phyloP scores from a whole-genome alignment of 805 yeast genomes.

The Suhomyces kilbournensis region DNA sequence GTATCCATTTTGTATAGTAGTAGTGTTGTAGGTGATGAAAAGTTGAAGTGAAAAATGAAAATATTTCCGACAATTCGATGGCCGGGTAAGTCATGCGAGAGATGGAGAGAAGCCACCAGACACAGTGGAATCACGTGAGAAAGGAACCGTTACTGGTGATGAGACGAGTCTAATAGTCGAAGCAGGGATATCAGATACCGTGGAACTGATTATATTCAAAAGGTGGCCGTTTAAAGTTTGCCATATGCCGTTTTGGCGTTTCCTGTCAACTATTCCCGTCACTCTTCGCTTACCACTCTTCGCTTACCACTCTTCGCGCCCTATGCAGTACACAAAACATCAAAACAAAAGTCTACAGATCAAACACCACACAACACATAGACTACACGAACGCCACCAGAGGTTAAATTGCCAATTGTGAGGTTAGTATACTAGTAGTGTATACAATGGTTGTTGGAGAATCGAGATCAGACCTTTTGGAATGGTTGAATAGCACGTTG shows the following conservation, averaged over 20 bases:
- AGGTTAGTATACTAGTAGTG: neutral
- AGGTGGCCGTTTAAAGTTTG: too few relatives aligned
- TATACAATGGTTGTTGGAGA: constrained; percentile 45
- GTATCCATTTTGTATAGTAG: constrained; percentile 36
- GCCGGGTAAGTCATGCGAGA: constrained; percentile 1
- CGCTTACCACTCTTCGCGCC: neutral
- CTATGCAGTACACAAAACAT: neutral
- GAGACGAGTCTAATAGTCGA: too few relatives aligned
- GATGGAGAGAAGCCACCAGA: neutral
- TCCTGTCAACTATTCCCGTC: neutral
- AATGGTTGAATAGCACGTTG: constrained; percentile 78
- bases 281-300: neutral
- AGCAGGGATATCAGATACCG: too few relatives aligned
- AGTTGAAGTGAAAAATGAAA: constrained; percentile 1
- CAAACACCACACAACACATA: neutral
- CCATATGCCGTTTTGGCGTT: too few relatives aligned
- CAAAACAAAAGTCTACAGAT: neutral
- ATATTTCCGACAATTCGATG: neutral
- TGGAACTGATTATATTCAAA: too few relatives aligned
- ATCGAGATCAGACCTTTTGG: constrained; percentile 77
- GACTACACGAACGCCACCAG: neutral
- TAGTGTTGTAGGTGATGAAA: neutral
- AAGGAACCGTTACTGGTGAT: too few relatives aligned
- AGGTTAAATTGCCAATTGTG: neutral
- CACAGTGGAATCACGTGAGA: neutral